Base-by-base conservation (phyloP, 2,329 filamentous ascomycete species). In the Microcyclosporella mali region DNA sequence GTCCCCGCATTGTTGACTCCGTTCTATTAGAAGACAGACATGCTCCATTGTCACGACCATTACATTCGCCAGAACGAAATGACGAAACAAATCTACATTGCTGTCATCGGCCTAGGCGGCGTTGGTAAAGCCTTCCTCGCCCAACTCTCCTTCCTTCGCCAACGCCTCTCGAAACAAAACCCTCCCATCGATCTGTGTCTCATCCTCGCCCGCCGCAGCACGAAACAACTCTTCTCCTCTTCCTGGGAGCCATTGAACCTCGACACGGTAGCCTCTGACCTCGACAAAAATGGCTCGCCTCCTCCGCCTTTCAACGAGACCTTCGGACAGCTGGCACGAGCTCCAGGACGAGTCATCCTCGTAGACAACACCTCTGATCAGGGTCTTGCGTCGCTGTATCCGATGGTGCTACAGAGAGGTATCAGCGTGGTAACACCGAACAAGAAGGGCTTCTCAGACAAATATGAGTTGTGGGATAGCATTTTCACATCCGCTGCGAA, bases 331-430 rank as follows among this genome's bases (percentile, higher is more conserved):
- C 82, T 98, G 34, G 77, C 81, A 46, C 77, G 78, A 33, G 85
- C 88, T 1, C 88, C 88, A 2, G 79, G 81, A 47, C 86, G 85
- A 62, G 81, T 84, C 33, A 74, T 98, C 33, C 73, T 98, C 21
- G 82, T 98, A 53, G 92, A 98, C 75, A 97, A 97, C 72, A 98
- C 92, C 40, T 94, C 86, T 68, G 89, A 87, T 56, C 84, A 90
- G 57, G 82, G 85, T 51, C 76, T 98, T 21, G 92, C 90, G 37
- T 78, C 85, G 48, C 70, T 78, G 21, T 98, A 98, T 67, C 89
- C 92, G 1, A 66, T 77, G 35, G 86, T 94, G 66, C 72, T 98
- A 48, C 76, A 78, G 58, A 79, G 81, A 51, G 90, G 89, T 10
- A 82, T 98, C 66, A 90, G 81, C 66, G 81, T 98, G 57, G 87